phyloP scores from a whole-genome alignment of 495 filamentous ascomycete species.

The Cercophora samala region DNA sequence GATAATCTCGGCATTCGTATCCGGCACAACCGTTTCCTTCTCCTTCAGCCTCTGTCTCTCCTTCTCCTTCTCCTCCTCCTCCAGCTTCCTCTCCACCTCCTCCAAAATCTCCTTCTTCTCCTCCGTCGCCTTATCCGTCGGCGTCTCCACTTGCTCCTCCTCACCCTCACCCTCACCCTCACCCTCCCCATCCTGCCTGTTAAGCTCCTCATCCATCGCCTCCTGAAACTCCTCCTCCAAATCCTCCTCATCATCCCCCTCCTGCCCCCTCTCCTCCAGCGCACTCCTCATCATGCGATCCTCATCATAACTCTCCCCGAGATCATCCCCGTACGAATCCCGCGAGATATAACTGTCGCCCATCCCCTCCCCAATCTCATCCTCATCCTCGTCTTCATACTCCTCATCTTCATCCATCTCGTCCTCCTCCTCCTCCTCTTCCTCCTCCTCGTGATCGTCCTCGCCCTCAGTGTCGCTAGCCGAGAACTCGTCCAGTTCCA shows the following conservation, averaged over 20 bases:
- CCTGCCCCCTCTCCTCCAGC: conserved; percentile 30
- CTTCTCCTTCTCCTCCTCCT: conserved; percentile 3
- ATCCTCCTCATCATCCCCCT: conserved; percentile 41
- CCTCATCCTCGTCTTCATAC: conserved; percentile 36
- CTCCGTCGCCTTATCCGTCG: neutral
- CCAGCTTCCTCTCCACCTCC: conserved; percentile 4
- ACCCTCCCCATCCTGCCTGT: conserved; percentile 14
- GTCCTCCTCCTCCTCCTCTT: conserved; percentile 37
- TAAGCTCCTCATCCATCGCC: conserved; percentile 19
- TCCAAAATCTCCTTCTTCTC: neutral
- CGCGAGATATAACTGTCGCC: conserved; percentile 60
- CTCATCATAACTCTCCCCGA: conserved; percentile 40
- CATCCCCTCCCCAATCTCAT: conserved; percentile 43
- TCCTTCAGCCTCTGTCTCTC: too few species aligned
- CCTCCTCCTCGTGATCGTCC: conserved; percentile 50
- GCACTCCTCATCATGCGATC: conserved; percentile 31
- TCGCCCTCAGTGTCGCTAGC: conserved; percentile 65
- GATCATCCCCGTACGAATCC: conserved; percentile 47
- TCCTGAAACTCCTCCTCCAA: conserved; percentile 38
- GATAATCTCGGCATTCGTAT: conserved; percentile 49
- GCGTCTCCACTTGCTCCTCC: conserved; percentile 28
- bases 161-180: conserved; percentile 42
- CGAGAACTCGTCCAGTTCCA: conserved; percentile 74
- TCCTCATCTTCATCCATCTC: conserved; percentile 42
- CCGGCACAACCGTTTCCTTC: conserved; percentile 27